Conservation (phyloP, 2,329 filamentous ascomycete genomes). For the Phyllosticta citriasiana region DNA sequence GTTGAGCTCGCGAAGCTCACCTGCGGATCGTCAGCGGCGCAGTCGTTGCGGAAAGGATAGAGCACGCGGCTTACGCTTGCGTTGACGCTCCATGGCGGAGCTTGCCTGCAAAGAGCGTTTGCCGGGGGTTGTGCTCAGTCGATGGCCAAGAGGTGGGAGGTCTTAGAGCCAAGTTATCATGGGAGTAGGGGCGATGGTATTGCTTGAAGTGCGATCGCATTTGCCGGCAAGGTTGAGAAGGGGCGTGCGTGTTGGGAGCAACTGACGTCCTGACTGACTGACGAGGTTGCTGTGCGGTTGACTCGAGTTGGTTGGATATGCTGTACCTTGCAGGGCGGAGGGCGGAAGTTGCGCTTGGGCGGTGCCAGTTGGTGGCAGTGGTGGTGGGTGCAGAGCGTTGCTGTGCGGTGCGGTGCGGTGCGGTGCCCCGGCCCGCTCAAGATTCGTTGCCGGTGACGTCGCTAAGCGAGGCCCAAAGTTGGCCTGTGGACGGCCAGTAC, state of each 20-base stretch:
- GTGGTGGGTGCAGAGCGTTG: not conserved
- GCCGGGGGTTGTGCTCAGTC: slow-evolving; percentile 19
- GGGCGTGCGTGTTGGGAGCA: slow-evolving; percentile 1
- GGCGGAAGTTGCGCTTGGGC: slow-evolving; percentile 3
- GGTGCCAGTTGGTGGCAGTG: not conserved
- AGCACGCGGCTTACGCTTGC: slow-evolving; percentile 32
- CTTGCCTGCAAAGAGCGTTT: not conserved
- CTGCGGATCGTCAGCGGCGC: slow-evolving; percentile 38
- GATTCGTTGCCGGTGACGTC: slow-evolving; percentile 2
- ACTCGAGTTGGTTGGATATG: not conserved
- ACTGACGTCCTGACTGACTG: not conserved
- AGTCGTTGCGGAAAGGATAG: not conserved
- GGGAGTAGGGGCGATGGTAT: not conserved
- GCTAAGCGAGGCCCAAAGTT: slow-evolving; percentile 8
- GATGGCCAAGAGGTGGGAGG: slow-evolving; percentile 15
- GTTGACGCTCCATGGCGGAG: slow-evolving; percentile 38
- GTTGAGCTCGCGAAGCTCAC: slow-evolving; percentile 85
- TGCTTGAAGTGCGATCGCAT: not conserved
- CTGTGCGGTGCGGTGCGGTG: not conserved
- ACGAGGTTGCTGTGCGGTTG: not conserved
- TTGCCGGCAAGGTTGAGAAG: not conserved
- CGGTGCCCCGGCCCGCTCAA: not conserved
- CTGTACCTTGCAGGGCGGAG: not conserved
- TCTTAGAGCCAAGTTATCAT: not conserved
- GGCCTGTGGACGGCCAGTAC: not conserved